Percentiles rank a stretch among this genome's conserved stretches.
Evolutionary conservation across 768 basidiomycete genomes (phyloP).

Genomic region (Amanita pallidorosea): DNA sequence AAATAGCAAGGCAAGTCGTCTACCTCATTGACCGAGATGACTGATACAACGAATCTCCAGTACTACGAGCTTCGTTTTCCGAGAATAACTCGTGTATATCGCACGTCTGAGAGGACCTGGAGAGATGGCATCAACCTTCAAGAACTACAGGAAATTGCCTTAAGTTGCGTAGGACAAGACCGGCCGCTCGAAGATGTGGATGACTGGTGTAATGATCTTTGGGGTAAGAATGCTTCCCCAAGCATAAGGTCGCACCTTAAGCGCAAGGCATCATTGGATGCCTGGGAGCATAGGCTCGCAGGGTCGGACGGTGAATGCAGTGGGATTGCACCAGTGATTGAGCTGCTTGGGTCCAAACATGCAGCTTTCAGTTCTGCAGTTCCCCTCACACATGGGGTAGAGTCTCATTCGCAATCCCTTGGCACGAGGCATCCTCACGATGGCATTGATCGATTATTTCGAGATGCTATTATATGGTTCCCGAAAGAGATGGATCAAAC

Average conservation of each 20-base stretch:
- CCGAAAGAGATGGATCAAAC: constrained; percentile 10
- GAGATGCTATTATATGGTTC: constrained; percentile 20
- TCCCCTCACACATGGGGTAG: neutral
- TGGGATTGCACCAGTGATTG: neutral
- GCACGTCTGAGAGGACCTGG: constrained; percentile 56
- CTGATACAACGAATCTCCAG: constrained; percentile 22
- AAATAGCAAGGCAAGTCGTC: constrained; percentile 35
- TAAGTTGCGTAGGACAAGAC: constrained; percentile 43
- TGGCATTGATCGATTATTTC: constrained; percentile 1
- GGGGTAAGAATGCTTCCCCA: constrained; percentile 27
- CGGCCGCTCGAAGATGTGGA: constrained; percentile 35
- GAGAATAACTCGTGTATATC: constrained; percentile 60
- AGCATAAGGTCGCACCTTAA: constrained; percentile 25
- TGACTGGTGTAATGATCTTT: constrained; percentile 27
- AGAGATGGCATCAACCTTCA: constrained; percentile 37
- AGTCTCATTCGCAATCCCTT: neutral
- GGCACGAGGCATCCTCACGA: no score
- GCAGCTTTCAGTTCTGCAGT: neutral
- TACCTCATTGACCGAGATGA: neutral
- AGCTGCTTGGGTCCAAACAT: neutral
- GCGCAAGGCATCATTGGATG: constrained; percentile 24
- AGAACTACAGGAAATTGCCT: constrained; percentile 44
- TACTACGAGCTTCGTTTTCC: constrained; percentile 82
- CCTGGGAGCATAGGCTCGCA: constrained; percentile 33
- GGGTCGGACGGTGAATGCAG: constrained; percentile 9